phyloP scores from a whole-genome alignment of 768 basidiomycete genomes.

The Chiua virens region DNA sequence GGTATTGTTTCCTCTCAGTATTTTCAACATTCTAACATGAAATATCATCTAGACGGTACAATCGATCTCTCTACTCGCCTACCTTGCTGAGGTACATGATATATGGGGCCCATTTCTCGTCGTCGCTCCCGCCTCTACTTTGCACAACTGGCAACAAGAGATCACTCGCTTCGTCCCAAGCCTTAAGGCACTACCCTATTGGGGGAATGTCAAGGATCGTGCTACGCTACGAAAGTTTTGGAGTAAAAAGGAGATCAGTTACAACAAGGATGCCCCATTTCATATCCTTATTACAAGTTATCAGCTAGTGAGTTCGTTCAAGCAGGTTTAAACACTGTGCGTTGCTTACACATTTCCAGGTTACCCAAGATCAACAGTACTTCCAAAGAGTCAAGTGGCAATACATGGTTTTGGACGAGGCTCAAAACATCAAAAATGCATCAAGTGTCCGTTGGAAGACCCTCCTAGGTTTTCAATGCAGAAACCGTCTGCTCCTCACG shows the following conservation, averaged over 20 bases:
- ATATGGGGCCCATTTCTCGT: conserved; percentile 99
- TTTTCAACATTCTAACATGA: background rate
- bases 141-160: conserved; percentile 99
- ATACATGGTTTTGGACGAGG: conserved; percentile 99
- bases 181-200: conserved; percentile 94
- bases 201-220: conserved; percentile 97
- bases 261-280: conserved; percentile 93
- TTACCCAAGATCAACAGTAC: conserved; percentile 96
- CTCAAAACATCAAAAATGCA: conserved; percentile 99
- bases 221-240: conserved; percentile 94
- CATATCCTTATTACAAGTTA: conserved; percentile 97
- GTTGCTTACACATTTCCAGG: conserved; percentile 41
- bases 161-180: conserved; percentile 92
- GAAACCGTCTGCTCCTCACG: conserved; percentile 91
- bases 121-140: conserved; percentile 93
- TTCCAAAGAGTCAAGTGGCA: conserved; percentile 99
- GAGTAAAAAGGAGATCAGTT: conserved; percentile 97
- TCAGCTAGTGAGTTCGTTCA: conserved; percentile 65
- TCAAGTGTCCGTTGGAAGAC: conserved; percentile 97
- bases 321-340: background rate
- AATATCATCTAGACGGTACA: conserved; percentile 75
- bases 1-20: conserved; percentile 37
- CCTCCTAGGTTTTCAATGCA: conserved; percentile 90
- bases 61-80: conserved; percentile 93
- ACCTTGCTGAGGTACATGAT: conserved; percentile 94